Evolutionary conservation across 2,329 filamentous ascomycete species (phyloP).

Genomic region (Sphaerulina vaccinii): DNA sequence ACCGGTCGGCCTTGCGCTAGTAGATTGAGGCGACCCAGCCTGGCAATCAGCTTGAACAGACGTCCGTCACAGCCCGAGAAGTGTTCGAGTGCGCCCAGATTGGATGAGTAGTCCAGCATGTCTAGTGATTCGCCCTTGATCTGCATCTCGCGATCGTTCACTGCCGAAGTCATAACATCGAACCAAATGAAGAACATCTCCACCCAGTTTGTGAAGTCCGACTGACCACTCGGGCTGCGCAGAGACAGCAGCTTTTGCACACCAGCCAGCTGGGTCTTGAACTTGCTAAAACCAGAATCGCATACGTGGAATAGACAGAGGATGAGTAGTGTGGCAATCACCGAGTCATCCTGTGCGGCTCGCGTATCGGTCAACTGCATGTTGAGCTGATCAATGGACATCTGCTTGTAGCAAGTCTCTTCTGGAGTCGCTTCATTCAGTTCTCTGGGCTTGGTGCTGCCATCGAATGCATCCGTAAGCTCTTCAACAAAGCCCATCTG

Average conservation of each 20-base stretch:
- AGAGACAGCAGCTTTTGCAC: conserved; percentile 86
- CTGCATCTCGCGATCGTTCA: conserved; percentile 88
- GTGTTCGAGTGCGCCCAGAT: conserved; percentile 76
- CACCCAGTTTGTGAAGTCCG: conserved; percentile 79
- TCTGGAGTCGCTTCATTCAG: conserved; percentile 63
- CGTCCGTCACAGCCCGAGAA: conserved; percentile 82
- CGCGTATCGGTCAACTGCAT: conserved; percentile 74
- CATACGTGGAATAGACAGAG: conserved; percentile 92
- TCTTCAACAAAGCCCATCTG: conserved; percentile 37
- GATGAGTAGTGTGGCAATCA: conserved; percentile 81
- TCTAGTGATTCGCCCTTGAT: conserved; percentile 64
- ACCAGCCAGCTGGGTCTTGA: conserved; percentile 88
- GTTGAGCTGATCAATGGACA: conserved; percentile 81
- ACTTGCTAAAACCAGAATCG: conserved; percentile 88
- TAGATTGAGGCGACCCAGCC: conserved; percentile 79
- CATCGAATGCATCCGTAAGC: conserved; percentile 29
- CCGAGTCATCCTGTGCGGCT: conserved; percentile 78
- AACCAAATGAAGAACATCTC: conserved; percentile 92
- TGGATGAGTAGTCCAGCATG: conserved; percentile 62
- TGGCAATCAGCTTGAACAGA: conserved; percentile 81
- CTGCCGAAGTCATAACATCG: conserved; percentile 85
- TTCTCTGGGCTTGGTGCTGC: conserved; percentile 35
- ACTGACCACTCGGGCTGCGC: conserved; percentile 61
- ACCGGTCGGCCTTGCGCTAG: conserved; percentile 67
- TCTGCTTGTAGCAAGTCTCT: conserved; percentile 80